Conservation (phyloP, 1,284 basidiomycete genomes). For the Cryptococcus maquisensis region DNA sequence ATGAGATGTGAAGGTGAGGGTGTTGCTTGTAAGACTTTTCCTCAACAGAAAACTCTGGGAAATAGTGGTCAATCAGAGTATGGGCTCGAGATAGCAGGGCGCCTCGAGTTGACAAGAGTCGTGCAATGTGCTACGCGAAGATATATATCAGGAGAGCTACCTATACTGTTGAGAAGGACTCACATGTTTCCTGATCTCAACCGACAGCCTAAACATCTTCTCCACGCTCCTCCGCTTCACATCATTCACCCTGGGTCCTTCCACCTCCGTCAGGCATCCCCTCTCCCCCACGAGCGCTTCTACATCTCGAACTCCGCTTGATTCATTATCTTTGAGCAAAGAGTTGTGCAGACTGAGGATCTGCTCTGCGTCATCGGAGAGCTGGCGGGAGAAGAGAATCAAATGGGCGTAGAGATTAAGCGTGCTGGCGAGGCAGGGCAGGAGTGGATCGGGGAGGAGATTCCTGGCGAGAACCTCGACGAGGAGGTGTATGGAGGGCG, state of each 20-base stretch:
- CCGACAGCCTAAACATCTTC: constrained; percentile 19
- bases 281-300: neutral
- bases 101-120: constrained; percentile 7
- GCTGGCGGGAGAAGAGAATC: constrained; percentile 15
- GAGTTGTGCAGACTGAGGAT: constrained; percentile 10
- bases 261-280: constrained; percentile 14
- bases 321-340: neutral
- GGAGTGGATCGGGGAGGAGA: constrained; percentile 19
- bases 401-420: constrained; percentile 34
- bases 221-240: constrained; percentile 4
- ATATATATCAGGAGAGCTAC: no score
- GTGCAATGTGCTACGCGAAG: constrained; percentile 15
- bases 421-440: constrained; percentile 15
- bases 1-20: constrained; percentile 19
- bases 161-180: constrained; percentile 2
- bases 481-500: neutral
- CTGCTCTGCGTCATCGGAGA: constrained; percentile 16
- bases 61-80: constrained; percentile 21
- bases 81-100: constrained; percentile 2
- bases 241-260: constrained; percentile 9
- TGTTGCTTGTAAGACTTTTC: neutral
- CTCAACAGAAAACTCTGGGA: constrained; percentile 12
- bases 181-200: constrained; percentile 19
- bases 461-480: constrained; percentile 12
- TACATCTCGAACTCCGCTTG: constrained; percentile 2